Evolutionary conservation across 371 early-diverging fungal genomes (phyloP), one percentile per base, ranked within the genome.

Genomic region (Lichtheimia ornata): DNA sequence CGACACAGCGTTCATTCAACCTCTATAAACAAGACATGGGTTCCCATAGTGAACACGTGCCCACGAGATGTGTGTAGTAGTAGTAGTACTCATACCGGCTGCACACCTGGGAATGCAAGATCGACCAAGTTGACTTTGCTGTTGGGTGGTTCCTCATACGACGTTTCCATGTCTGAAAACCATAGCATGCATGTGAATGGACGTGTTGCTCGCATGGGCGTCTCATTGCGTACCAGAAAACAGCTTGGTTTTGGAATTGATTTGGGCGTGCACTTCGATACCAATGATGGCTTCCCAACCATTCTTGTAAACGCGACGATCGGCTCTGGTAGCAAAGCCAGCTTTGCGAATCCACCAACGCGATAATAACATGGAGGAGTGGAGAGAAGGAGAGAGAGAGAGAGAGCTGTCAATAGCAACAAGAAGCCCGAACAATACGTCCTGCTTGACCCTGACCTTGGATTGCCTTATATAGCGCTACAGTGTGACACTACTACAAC

Each of bases 191-290:
- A 28, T 9, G 35, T 35, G 35, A 35, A 35, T 35, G 6, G 35
- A 35, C 35, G 7, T 7, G 28, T 35, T 35, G 35, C 35, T 35
- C 11, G 11, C 35, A 35, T 35, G 35, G 35, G 42, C 13, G 17
- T 7, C 42, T 53, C 11, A 13, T n/a, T 18, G 52, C 62, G 14
- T 71, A 82, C 92, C 78, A 28, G 95, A 94, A 62, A 97, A 97
- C 45, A 97, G 83, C 68, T 97, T 97, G 35, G 86, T 82, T 14
- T 63, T 69, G 2, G 91, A 84, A 41, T 82, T 72, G 15, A 97
- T 78, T 74, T 96, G 95, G 4, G 91, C 91, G 62, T 97, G 97
- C 17, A 97, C 86, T 77, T 97, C 96, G 11, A 97, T 83, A 4
- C 97, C 97, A 61, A 97, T 92, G 27, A 91, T 81, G 12, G 92